phyloP scores from a whole-genome alignment of 805 yeast species.

The Novakomyces olei region DNA sequence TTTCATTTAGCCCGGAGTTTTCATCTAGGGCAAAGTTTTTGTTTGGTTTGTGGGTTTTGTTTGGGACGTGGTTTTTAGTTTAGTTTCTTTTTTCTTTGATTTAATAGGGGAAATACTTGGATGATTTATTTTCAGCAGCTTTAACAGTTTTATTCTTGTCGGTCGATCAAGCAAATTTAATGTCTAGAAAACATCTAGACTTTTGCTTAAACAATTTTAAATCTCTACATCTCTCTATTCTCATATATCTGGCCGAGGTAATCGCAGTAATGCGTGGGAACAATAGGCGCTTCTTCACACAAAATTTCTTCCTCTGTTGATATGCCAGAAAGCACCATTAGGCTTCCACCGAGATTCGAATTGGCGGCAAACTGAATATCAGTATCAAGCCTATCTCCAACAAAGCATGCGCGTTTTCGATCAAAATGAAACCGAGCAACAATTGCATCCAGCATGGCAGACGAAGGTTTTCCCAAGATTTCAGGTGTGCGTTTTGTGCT shows the following conservation, averaged over 20 bases:
- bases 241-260: slow-evolving; percentile 51
- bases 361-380: slow-evolving; percentile 80
- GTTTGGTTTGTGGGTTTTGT: too few species aligned
- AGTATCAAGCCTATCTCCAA: slow-evolving; percentile 87
- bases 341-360: slow-evolving; percentile 58
- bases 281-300: slow-evolving; percentile 18
- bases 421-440: slow-evolving; percentile 38
- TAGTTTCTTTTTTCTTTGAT: too few species aligned
- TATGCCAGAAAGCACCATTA: slow-evolving; percentile 78
- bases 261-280: slow-evolving; percentile 47
- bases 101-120: too few species aligned
- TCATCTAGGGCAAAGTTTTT: too few species aligned
- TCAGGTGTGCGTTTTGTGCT: slow-evolving; percentile 68
- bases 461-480: slow-evolving; percentile 83
- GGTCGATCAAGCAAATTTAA: too few species aligned
- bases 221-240: background rate
- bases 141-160: too few species aligned
- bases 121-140: too few species aligned
- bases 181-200: too few species aligned
- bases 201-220: too few species aligned
- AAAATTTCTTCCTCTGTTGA: slow-evolving; percentile 48
- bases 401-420: slow-evolving; percentile 49
- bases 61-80: too few species aligned
- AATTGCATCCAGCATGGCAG: slow-evolving; percentile 76
- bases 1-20: too few species aligned